Evolutionary conservation across 768 basidiomycete species (phyloP), one percentile per base, ranked within the genome.

Genomic region (Suillus weaverae): DNA sequence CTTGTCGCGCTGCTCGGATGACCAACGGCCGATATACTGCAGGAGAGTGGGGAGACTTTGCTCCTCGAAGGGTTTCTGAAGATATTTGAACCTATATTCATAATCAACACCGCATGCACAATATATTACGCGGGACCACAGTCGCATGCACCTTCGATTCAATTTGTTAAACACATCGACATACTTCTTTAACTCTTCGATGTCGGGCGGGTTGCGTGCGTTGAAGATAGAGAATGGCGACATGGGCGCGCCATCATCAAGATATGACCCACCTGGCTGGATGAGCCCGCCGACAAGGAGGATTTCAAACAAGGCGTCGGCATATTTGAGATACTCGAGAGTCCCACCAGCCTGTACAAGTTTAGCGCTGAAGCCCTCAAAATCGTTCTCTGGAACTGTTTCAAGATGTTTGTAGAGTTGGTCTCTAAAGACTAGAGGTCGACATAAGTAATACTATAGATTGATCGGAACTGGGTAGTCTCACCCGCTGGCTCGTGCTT

Each of bases 261-360:
- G 72, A 79, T 92, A 95, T 71, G 83, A 87, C 66, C 97, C 97
- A 60, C 97, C 97, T 22, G 97, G 97, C 79, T 98, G 96, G 71
- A 99, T 88, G 68, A 99, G 90, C 48, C 95, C 94, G 57, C 97
- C 97, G 73, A 95, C 91, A 72, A 99, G 86, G 75, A 98, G 85
- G 81, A 97, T 87, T 80, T 99, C 96, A 79, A 97, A 99, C 71
- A 99, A 89, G 63, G 90, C 85, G 71, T 97, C 95, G 79, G 94
- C 92, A 89, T 99, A 98, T 82, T 97, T 97, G 78, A 96, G 88
- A 73, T 88, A 90, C 80, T 99, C 97, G 77, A 99, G 91, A 57
- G 92, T 89, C 32, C 90, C 88, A 50, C 96, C 97, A 63, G 96
- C 95, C 77, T 92, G 90, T 70, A 95, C 85, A 72, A 99, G 87